These are phyloP conservation scores for Leishmania amazonensis DNA, from an alignment of 208 protist genomes.

Conservation along the genomic window DNA sequence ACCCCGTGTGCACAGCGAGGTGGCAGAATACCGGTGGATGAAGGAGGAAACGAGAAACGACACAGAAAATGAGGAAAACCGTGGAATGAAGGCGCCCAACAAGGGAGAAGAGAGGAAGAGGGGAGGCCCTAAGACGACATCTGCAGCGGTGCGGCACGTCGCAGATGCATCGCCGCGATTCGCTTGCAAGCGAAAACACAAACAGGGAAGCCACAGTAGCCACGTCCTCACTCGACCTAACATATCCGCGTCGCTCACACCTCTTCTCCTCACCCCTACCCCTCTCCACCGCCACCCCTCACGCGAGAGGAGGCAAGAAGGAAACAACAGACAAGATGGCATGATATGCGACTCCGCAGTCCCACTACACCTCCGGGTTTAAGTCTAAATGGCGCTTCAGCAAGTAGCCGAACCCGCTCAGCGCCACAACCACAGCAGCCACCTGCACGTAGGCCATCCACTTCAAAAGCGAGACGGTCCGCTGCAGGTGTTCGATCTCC, in stretches of 20 bases:
- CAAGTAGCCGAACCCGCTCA: slow-evolving; percentile 27
- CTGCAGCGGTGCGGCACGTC: background rate
- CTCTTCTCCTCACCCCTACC: background rate
- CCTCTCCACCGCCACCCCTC: background rate
- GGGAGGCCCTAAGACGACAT: background rate
- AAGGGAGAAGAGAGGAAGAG: background rate
- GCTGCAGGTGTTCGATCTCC: slow-evolving; percentile 51
- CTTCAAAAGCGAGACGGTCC: slow-evolving; percentile 51
- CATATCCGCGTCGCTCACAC: background rate
- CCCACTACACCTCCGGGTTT: background rate
- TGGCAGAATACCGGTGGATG: background rate
- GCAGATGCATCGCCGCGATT: background rate
- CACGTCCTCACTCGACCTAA: background rate
- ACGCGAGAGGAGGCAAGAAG: background rate
- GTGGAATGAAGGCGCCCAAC: background rate
- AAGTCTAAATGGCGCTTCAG: slow-evolving; percentile 8
- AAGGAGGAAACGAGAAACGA: background rate
- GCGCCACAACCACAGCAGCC: slow-evolving; percentile 31
- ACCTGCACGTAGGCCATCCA: slow-evolving; percentile 50
- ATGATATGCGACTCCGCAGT: background rate
- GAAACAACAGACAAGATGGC: background rate
- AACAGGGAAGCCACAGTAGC: background rate
- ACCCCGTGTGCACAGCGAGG: background rate
- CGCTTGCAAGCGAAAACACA: background rate
- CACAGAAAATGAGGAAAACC: background rate